A percentile compares a stretch with the other conserved stretches of the same genome.
These are phyloP conservation scores for Peribolospora kevripleyi DNA, from an alignment of 768 basidiomycete genomes.

Conservation along the genomic window DNA sequence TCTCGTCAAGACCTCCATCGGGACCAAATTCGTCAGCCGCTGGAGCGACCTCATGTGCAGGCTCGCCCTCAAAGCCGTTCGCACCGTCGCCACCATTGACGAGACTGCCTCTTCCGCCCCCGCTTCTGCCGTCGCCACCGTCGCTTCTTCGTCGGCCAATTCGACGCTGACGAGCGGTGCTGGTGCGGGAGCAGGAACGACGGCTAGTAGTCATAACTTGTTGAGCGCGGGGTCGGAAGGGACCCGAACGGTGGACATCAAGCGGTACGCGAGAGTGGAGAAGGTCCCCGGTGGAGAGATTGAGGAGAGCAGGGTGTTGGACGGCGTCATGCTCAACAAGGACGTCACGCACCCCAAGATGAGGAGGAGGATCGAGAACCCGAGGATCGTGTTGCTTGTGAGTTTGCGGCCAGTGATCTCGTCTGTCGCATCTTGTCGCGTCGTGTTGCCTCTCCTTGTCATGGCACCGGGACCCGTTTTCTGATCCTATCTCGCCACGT, in stretches of 20 bases:
- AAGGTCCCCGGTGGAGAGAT: constrained; percentile 96
- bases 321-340: constrained; percentile 93
- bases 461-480: too few relatives aligned
- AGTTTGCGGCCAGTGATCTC: constrained; percentile 22
- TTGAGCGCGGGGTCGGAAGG: constrained; percentile 18
- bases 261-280: constrained; percentile 90
- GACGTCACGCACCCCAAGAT: constrained; percentile 95
- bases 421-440: too few relatives aligned
- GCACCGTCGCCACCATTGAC: constrained; percentile 57
- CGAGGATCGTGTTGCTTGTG: constrained; percentile 51
- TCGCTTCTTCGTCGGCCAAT: constrained; percentile 5
- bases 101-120: constrained; percentile 10
- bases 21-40: constrained; percentile 85
- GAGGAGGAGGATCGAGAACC: constrained; percentile 70
- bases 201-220: not conserved
- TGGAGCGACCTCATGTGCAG: constrained; percentile 97
- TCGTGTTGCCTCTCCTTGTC: too few relatives aligned
- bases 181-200: not conserved
- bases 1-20: constrained; percentile 93
- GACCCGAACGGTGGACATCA: constrained; percentile 81
- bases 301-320: constrained; percentile 64
- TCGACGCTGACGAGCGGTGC: constrained; percentile 1
- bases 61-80: constrained; percentile 76
- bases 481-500: too few relatives aligned
- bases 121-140: not conserved